Conservation (phyloP, 768 basidiomycete species). For the Mycena alexandri region DNA sequence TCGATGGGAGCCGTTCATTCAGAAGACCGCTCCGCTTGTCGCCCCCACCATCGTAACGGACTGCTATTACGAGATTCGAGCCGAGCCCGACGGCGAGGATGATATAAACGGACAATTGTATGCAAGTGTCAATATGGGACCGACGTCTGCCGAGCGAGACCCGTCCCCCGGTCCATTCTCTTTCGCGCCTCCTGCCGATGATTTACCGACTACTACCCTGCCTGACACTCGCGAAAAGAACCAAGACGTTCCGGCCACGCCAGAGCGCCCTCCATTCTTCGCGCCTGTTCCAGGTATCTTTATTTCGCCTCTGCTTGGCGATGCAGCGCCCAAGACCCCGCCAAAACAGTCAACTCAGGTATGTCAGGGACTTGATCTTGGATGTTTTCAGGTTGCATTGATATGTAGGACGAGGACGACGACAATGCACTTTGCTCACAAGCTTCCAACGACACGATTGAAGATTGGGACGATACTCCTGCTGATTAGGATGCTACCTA, state of each 20-base stretch:
- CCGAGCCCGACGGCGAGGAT: slow-evolving; percentile 34
- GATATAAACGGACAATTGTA: slow-evolving; percentile 27
- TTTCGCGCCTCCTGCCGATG: slow-evolving; percentile 42
- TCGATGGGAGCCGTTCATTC: slow-evolving; percentile 66
- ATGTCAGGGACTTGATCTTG: neutral
- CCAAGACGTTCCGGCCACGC: slow-evolving; percentile 13
- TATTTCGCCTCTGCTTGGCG: slow-evolving; percentile 49
- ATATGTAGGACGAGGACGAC: too few species aligned
- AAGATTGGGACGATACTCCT: slow-evolving; percentile 51
- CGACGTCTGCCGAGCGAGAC: slow-evolving; percentile 29
- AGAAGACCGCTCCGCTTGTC: slow-evolving; percentile 37
- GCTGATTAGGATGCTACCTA: slow-evolving; percentile 7
- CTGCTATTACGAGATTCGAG: slow-evolving; percentile 30
- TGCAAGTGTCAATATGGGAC: slow-evolving; percentile 24
- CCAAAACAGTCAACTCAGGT: slow-evolving; percentile 5
- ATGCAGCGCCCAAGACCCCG: slow-evolving; percentile 16
- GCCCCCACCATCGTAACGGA: slow-evolving; percentile 13
- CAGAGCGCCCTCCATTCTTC: slow-evolving; percentile 42
- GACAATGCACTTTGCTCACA: slow-evolving; percentile 35
- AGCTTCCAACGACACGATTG: slow-evolving; percentile 52
- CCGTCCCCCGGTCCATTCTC: slow-evolving; percentile 45
- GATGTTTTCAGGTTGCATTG: too few species aligned
- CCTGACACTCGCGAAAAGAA: neutral
- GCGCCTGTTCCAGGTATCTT: slow-evolving; percentile 54
- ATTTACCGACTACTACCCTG: neutral